Conservation (phyloP, 352 stramenopile genomes). For the Bremia lactucae region DNA sequence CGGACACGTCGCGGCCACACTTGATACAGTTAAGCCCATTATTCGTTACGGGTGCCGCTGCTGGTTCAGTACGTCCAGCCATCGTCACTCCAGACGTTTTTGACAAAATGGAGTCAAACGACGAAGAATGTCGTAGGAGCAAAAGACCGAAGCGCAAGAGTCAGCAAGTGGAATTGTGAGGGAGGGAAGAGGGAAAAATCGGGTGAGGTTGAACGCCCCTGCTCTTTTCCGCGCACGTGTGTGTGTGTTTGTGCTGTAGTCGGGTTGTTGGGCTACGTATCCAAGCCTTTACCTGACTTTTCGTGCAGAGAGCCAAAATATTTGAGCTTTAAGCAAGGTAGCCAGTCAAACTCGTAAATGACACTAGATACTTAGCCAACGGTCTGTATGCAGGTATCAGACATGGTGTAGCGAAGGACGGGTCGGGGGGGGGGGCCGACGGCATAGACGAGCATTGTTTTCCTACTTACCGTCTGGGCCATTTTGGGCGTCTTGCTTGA, state of each 20-base stretch:
- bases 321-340: slow-evolving; percentile 1
- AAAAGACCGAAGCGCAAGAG: slow-evolving; percentile 27
- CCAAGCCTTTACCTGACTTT: slow-evolving; percentile 16
- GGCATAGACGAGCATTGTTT: no score
- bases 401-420: no score
- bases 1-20: slow-evolving; percentile 59
- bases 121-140: slow-evolving; percentile 2
- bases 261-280: slow-evolving; percentile 9
- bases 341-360: slow-evolving; percentile 7
- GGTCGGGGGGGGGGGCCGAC: no score
- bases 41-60: slow-evolving; percentile 28
- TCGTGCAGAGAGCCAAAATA: slow-evolving; percentile 7
- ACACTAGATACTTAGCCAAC: neutral
- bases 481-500: no score
- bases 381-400: no score
- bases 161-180: slow-evolving; percentile 44
- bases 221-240: slow-evolving; percentile 16
- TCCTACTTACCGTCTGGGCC: no score
- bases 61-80: slow-evolving; percentile 61
- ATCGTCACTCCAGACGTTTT: no score
- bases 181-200: neutral
- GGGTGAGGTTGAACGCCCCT: slow-evolving; percentile 13
- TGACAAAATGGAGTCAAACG: slow-evolving; percentile 1
- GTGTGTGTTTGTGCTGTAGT: slow-evolving; percentile 13
- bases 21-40: slow-evolving; percentile 58